Evolutionary conservation across 257 asterid genomes (phyloP).

Genomic region (Gynochthodes officinalis): DNA sequence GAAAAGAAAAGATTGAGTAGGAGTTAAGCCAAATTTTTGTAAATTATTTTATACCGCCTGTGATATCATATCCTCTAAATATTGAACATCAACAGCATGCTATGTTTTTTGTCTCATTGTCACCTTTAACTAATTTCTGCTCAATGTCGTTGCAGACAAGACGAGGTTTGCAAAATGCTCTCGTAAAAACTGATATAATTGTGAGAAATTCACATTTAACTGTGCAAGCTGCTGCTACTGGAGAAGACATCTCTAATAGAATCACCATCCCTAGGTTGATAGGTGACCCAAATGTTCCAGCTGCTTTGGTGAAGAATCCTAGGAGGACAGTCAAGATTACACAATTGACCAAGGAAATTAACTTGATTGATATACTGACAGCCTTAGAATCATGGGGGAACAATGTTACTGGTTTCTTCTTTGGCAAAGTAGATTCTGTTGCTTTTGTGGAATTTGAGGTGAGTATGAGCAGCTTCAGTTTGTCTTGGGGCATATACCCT

Average conservation of each 20-base stretch:
- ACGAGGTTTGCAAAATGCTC: constrained; percentile 39
- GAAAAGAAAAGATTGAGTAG: neutral
- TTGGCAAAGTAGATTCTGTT: constrained; percentile 40
- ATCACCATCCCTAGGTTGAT: constrained; percentile 40
- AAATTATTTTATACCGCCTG: neutral
- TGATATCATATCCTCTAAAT: neutral
- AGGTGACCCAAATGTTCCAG: constrained; percentile 42
- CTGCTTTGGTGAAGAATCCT: constrained; percentile 53
- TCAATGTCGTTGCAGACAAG: constrained; percentile 34
- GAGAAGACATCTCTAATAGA: constrained; percentile 17
- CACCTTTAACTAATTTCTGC: neutral
- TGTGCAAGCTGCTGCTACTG: constrained; percentile 36
- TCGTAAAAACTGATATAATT: constrained; percentile 11
- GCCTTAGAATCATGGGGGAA: constrained; percentile 46
- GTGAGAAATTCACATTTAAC: neutral
- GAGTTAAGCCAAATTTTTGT: neutral
- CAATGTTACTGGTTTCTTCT: constrained; percentile 44
- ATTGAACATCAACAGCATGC: neutral
- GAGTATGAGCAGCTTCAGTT: constrained; percentile 14
- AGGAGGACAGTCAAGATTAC: constrained; percentile 52
- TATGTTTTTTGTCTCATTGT: neutral
- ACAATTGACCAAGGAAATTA: constrained; percentile 29
- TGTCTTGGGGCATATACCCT: neutral
- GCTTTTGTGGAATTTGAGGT: constrained; percentile 73
- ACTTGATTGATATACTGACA: constrained; percentile 37